phyloP scores from a whole-genome alignment of 331 rosid species.

The Pyracantha coccinea region DNA sequence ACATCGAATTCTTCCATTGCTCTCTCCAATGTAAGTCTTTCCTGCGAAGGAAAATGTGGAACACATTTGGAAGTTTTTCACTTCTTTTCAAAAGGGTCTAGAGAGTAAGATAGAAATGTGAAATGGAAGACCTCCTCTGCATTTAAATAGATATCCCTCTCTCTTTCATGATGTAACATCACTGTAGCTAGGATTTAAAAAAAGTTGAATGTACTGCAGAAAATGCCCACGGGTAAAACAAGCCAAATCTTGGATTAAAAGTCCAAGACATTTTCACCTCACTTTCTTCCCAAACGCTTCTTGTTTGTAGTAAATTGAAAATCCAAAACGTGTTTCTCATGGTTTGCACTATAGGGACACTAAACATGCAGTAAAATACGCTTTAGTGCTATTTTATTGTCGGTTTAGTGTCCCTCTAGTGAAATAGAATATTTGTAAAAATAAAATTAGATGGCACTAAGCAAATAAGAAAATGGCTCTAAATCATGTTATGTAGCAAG shows the following conservation, averaged over 20 bases:
- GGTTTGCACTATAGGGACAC: too few species aligned
- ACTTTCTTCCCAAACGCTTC: background rate
- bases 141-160: background rate
- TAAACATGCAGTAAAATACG: too few species aligned
- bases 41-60: slow-evolving; percentile 24
- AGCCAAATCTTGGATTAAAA: background rate
- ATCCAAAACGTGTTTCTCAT: background rate
- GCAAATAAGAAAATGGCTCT: too few species aligned
- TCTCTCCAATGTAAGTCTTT: slow-evolving; percentile 25
- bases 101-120: background rate
- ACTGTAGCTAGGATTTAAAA: background rate
- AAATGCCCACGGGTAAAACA: background rate
- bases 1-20: slow-evolving; percentile 12
- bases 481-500: too few species aligned
- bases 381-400: too few species aligned
- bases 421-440: too few species aligned
- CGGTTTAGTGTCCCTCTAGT: too few species aligned
- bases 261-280: background rate
- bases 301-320: background rate
- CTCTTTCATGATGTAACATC: background rate
- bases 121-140: background rate
- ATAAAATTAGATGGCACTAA: too few species aligned
- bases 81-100: background rate
- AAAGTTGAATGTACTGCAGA: background rate
- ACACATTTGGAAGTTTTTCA: slow-evolving; percentile 32